Conservation (phyloP, 1,284 basidiomycete genomes). For the Blastosporella zonata region DNA sequence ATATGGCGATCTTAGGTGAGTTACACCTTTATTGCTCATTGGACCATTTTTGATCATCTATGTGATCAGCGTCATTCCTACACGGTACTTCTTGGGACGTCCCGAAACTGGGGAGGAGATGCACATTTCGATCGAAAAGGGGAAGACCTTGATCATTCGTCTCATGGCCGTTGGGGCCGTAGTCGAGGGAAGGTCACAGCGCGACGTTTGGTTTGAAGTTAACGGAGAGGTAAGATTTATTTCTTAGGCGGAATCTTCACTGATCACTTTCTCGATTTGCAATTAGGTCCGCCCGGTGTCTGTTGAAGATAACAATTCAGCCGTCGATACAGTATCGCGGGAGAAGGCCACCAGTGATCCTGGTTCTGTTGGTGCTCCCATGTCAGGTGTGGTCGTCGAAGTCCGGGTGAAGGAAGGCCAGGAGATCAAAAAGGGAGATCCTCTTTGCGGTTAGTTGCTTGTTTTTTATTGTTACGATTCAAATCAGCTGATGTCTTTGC, state of each 20-base stretch:
- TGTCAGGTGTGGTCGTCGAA: conserved; percentile 98
- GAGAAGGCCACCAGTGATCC: conserved; percentile 94
- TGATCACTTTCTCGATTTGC: conserved; percentile 13
- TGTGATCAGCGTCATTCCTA: conserved; percentile 76
- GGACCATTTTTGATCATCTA: conserved; percentile 13
- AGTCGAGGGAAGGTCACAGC: conserved; percentile 85
- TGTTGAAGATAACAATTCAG: conserved; percentile 94
- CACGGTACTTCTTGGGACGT: conserved; percentile 95
- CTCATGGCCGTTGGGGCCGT: conserved; percentile 95
- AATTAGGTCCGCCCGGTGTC: conserved; percentile 83
- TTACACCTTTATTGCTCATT: conserved; percentile 17
- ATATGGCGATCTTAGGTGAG: conserved; percentile 90
- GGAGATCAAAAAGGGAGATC: conserved; percentile 97
- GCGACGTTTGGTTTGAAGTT: conserved; percentile 98
- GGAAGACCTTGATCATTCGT: conserved; percentile 96
- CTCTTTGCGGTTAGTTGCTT: conserved; percentile 68
- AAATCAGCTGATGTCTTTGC: conserved; percentile 17
- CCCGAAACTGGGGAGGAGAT: conserved; percentile 94
- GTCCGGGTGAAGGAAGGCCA: conserved; percentile 96
- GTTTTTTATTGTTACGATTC: conserved; percentile 15
- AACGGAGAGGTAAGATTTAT: conserved; percentile 77
- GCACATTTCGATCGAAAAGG: conserved; percentile 95
- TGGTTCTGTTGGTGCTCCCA: conserved; percentile 92
- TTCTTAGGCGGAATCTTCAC: neutral
- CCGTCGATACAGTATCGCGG: conserved; percentile 90